Conservation (phyloP, 2,329 filamentous ascomycete species). For the Exserohilum turcica region DNA sequence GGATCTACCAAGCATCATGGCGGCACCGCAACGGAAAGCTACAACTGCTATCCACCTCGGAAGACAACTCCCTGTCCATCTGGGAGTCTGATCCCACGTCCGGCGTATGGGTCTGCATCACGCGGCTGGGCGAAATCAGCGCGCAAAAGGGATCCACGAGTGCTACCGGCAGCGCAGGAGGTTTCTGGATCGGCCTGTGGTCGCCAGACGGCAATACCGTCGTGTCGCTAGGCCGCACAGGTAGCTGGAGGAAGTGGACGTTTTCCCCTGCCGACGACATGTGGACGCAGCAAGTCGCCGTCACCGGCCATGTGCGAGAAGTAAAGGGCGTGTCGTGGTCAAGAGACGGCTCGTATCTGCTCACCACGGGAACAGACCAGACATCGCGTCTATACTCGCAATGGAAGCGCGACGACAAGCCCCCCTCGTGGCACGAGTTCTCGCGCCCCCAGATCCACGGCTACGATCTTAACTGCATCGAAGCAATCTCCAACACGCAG, state of each 20-base stretch:
- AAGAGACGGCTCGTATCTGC: slow-evolving; percentile 76
- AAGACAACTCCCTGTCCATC: slow-evolving; percentile 91
- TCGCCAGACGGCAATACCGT: slow-evolving; percentile 75
- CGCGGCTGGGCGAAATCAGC: slow-evolving; percentile 89
- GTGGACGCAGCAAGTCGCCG: slow-evolving; percentile 78
- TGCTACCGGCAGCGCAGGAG: slow-evolving; percentile 91
- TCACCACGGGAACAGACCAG: slow-evolving; percentile 90
- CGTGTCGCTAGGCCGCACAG: slow-evolving; percentile 84
- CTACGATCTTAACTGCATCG: slow-evolving; percentile 95
- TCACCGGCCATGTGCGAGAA: slow-evolving; percentile 82
- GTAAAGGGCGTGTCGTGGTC: slow-evolving; percentile 87
- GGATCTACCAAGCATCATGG: slow-evolving; percentile 93
- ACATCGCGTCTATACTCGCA: slow-evolving; percentile 85
- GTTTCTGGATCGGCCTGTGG: slow-evolving; percentile 97
- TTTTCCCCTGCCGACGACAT: slow-evolving; percentile 64
- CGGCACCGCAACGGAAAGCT: slow-evolving; percentile 60
- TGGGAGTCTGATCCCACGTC: slow-evolving; percentile 86
- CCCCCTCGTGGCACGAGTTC: slow-evolving; percentile 87
- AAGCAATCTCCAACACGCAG: slow-evolving; percentile 70
- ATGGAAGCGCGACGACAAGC: slow-evolving; percentile 63
- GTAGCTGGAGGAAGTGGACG: slow-evolving; percentile 89
- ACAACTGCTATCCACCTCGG: slow-evolving; percentile 85
- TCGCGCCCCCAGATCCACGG: slow-evolving; percentile 95
- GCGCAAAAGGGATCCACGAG: slow-evolving; percentile 94
- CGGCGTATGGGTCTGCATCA: slow-evolving; percentile 87